Evolutionary conservation across 208 protist species (phyloP).

Genomic region (Wallacemonas sp.): DNA sequence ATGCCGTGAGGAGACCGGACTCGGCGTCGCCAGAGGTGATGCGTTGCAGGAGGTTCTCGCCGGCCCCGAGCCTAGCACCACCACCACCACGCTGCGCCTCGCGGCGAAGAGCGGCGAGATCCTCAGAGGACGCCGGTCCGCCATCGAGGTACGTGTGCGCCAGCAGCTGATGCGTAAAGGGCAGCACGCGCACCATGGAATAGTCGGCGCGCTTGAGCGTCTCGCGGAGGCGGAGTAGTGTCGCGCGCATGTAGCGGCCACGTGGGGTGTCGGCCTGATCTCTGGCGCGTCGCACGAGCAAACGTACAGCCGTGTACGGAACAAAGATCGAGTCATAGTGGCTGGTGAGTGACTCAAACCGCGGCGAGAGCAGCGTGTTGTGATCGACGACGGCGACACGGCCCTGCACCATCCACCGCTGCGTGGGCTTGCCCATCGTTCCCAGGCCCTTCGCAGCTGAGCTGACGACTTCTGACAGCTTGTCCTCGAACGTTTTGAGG

Average conservation of each 20-base stretch:
- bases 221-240: constrained; percentile 42
- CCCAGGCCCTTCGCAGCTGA: constrained; percentile 63
- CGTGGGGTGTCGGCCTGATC: constrained; percentile 52
- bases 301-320: constrained; percentile 66
- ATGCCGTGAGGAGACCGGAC: too few species aligned
- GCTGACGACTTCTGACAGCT: constrained; percentile 59
- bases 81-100: constrained; percentile 35
- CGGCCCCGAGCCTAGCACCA: constrained; percentile 10
- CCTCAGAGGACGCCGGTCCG: constrained; percentile 42
- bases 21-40: constrained; percentile 11
- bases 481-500: constrained; percentile 60
- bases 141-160: constrained; percentile 80
- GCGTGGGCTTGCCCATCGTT: constrained; percentile 49
- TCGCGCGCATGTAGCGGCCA: constrained; percentile 57
- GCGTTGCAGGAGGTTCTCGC: constrained; percentile 19
- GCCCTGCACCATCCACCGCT: constrained; percentile 87
- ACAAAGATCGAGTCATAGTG: constrained; percentile 90
- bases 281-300: constrained; percentile 64
- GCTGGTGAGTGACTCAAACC: constrained; percentile 69
- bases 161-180: constrained; percentile 73
- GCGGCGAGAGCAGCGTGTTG: constrained; percentile 78
- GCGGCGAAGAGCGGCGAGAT: constrained; percentile 46
- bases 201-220: constrained; percentile 38
- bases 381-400: constrained; percentile 89
- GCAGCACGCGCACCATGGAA: constrained; percentile 68